Evolutionary conservation across 768 basidiomycete species (phyloP).

Genomic region (Leccinum rimulosum): DNA sequence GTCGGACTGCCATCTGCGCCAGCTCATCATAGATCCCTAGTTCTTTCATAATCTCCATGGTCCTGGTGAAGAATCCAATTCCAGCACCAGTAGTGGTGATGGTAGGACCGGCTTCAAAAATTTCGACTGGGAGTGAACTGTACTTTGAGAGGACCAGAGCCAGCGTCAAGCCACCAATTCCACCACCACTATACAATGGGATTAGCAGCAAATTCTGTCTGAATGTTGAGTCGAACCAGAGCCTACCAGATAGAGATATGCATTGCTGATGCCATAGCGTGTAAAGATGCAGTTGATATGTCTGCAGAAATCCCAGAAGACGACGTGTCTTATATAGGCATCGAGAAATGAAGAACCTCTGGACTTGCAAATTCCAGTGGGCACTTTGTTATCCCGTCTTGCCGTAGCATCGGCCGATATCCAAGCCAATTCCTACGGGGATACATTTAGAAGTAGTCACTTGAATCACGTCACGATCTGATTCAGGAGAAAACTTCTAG

Average conservation of each 20-base stretch:
- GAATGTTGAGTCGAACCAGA: background rate
- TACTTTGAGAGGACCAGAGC: slow-evolving; percentile 31
- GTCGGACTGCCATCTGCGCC: slow-evolving; percentile 10
- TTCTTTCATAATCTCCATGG: slow-evolving; percentile 38
- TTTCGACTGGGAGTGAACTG: slow-evolving; percentile 30
- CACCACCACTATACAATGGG: slow-evolving; percentile 35
- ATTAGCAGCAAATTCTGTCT: background rate
- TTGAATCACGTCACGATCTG: background rate
- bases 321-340: background rate
- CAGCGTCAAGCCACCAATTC: slow-evolving; percentile 36
- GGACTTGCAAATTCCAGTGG: background rate
- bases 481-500: background rate
- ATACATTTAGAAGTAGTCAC: background rate
- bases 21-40: slow-evolving; percentile 40
- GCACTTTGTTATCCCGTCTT: background rate
- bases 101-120: slow-evolving; percentile 41
- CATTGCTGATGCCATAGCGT: slow-evolving; percentile 10
- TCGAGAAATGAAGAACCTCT: background rate
- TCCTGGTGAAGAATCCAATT: slow-evolving; percentile 47
- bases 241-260: slow-evolving; percentile 19
- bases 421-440: background rate
- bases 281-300: background rate
- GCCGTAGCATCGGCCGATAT: background rate
- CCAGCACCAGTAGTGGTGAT: slow-evolving; percentile 47
- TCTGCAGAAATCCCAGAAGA: background rate